A percentile compares a stretch with the other conserved stretches of the same genome.
phyloP scores from a whole-genome alignment of 2,329 filamentous ascomycete species.

The Colletotrichum chrysophilum region DNA sequence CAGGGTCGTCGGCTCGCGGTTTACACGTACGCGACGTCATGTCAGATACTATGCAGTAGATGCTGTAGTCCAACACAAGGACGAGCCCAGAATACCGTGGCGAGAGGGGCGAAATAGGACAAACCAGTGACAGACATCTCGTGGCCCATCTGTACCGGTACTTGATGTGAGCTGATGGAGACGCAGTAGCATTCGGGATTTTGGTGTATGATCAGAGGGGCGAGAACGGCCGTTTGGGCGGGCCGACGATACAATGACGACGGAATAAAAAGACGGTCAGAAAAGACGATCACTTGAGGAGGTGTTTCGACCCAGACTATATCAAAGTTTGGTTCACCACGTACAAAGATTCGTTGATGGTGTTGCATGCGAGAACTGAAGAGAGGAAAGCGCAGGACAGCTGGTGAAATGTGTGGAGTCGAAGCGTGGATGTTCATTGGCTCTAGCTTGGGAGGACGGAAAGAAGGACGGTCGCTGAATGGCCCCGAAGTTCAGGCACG shows the following conservation, averaged over 20 bases:
- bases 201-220: not conserved
- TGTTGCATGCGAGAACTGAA: not conserved
- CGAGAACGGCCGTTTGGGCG: not conserved
- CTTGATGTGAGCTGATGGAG: not conserved
- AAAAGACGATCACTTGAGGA: not conserved
- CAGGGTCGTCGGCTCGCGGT: not conserved
- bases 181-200: not conserved
- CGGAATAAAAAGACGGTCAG: constrained; percentile 7
- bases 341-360: not conserved
- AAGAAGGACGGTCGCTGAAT: not conserved
- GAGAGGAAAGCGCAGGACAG: not conserved
- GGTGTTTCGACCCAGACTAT: constrained; percentile 7
- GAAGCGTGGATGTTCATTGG: not conserved
- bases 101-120: not conserved
- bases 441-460: not conserved
- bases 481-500: not conserved
- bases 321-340: not conserved
- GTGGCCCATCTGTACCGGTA: not conserved
- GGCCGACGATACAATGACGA: not conserved
- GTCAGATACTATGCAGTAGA: not conserved
- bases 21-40: not conserved
- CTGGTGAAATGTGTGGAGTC: not conserved
- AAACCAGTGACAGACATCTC: not conserved
- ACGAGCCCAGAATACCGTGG: not conserved
- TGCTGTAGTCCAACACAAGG: not conserved